Conservation (phyloP, 768 basidiomycete species). For the Lepiota brunneoincarnata region DNA sequence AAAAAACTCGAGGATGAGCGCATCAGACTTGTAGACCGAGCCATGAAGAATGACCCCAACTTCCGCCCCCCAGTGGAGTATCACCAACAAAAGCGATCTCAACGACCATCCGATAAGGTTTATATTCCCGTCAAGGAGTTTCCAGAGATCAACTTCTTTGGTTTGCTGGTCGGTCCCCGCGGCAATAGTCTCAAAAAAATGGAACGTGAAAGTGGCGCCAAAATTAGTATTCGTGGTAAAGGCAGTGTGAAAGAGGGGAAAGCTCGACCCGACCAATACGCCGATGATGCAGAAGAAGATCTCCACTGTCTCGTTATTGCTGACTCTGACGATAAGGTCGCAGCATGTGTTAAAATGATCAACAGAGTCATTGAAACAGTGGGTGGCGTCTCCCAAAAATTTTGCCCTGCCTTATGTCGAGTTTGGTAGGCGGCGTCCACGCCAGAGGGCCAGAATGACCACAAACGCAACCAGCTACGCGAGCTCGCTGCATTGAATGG, state of each 20-base stretch:
- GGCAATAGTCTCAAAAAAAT: conserved; percentile 99
- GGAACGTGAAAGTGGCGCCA: conserved; percentile 97
- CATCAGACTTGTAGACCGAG: conserved; percentile 89
- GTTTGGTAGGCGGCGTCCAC: conserved; percentile 87
- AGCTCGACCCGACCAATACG: conserved; percentile 89
- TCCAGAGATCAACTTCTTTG: conserved; percentile 99
- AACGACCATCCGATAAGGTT: conserved; percentile 94
- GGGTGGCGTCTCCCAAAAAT: conserved; percentile 25
- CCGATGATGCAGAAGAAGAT: conserved; percentile 98
- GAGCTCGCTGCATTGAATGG: conserved; percentile 97
- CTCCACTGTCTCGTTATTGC: conserved; percentile 96
- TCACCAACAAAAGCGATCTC: conserved; percentile 90
- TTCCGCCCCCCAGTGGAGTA: conserved; percentile 98
- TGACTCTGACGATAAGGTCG: conserved; percentile 90
- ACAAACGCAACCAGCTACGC: conserved; percentile 97
- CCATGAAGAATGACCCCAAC: conserved; percentile 97
- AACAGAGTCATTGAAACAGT: conserved; percentile 98
- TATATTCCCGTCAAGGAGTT: conserved; percentile 99
- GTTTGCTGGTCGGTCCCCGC: conserved; percentile 94
- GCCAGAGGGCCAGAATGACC: conserved; percentile 98
- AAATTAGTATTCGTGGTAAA: conserved; percentile 97
- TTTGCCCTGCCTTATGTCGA: conserved; percentile 1
- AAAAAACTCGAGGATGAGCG: conserved; percentile 94
- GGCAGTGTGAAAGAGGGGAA: conserved; percentile 99
- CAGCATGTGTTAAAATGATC: conserved; percentile 89